Conservation (phyloP, 208 protist genomes). For the Crithidia sp. region DNA sequence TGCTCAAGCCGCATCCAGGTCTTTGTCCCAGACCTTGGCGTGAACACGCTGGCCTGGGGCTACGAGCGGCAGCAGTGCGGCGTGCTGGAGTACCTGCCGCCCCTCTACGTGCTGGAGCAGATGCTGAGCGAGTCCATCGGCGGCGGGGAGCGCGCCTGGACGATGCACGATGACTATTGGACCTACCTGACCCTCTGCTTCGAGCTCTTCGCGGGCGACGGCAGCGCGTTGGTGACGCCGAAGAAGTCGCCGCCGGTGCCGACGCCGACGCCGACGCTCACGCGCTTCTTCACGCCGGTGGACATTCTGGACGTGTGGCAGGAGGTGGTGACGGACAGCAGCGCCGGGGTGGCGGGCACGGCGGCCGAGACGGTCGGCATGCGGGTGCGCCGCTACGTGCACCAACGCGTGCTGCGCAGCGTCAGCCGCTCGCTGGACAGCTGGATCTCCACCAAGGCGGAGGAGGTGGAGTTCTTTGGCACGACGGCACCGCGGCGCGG, state of each 20-base stretch:
- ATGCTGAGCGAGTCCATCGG: constrained; percentile 56
- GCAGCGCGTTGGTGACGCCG: constrained; percentile 56
- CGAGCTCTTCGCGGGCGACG: constrained; percentile 73
- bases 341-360: constrained; percentile 12
- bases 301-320: constrained; percentile 74
- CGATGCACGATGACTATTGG: constrained; percentile 86
- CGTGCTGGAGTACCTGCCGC: constrained; percentile 83
- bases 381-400: constrained; percentile 58
- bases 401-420: constrained; percentile 59
- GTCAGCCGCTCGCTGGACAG: constrained; percentile 55
- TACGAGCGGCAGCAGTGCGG: constrained; percentile 89
- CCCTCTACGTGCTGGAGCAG: constrained; percentile 69
- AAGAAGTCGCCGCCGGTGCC: constrained; percentile 24
- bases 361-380: constrained; percentile 31
- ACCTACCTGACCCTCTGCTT: constrained; percentile 77
- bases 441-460: constrained; percentile 66
- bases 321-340: constrained; percentile 44
- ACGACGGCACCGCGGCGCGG: constrained; percentile 38
- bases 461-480: constrained; percentile 66
- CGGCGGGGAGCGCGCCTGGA: constrained; percentile 59
- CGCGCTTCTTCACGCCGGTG: constrained; percentile 51
- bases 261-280: constrained; percentile 48
- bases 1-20: constrained; percentile 60
- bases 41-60: constrained; percentile 71
- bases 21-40: constrained; percentile 67